Base-by-base conservation (phyloP, 768 basidiomycete genomes). In the Tricholoma terreum region DNA sequence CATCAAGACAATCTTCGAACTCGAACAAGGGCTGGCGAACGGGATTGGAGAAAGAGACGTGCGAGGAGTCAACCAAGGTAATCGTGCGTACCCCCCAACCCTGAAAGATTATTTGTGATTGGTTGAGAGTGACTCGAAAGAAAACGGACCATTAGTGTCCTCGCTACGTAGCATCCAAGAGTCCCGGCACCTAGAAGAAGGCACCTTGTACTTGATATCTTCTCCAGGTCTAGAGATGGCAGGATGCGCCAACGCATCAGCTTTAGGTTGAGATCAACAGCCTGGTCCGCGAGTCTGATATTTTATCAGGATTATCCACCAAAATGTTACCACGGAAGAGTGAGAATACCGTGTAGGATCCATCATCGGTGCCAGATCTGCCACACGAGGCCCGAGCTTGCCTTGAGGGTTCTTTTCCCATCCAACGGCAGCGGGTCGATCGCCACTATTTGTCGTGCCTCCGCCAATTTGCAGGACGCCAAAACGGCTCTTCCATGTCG, bases 171-270 rank as follows among this genome's bases (percentile, higher is more conserved):
- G 69, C 97, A 99, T 0, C 97, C 96, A 9, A 99, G 78, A 0
- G 97, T 99, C 0, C 97, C 97, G 0, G 96, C 95, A 3, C 97
- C 97, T 1, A 99, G 84, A 0, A 98, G 76, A 0, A 99, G 75
- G 68, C 93, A 96, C 58, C 75, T 82, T 2, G 94, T 92, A 0
- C 71, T 67, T 1, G 92, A 85, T 19, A 99, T 82, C 72, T 87
- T 92, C 53, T 97, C 95, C 11, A 98, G 80, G 61, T 98, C 83
- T 50, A 99, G 84, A 1, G 82, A 75, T 12, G 97, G 97, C 17
- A 98, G 77, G 61, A 98, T 94, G 17, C 96, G 83, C 96, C 96
- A 98, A 17, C 93, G 84, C 96, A 99, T 98, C 40, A 99, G 81
- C 69, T 98, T 98, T 49, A 98, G 77, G 68, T 98, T 99, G 38